A percentile compares a stretch with the other conserved stretches of the same genome.
Conservation (phyloP, 2,329 filamentous ascomycete genomes). For the Aspergillus sp. region DNA sequence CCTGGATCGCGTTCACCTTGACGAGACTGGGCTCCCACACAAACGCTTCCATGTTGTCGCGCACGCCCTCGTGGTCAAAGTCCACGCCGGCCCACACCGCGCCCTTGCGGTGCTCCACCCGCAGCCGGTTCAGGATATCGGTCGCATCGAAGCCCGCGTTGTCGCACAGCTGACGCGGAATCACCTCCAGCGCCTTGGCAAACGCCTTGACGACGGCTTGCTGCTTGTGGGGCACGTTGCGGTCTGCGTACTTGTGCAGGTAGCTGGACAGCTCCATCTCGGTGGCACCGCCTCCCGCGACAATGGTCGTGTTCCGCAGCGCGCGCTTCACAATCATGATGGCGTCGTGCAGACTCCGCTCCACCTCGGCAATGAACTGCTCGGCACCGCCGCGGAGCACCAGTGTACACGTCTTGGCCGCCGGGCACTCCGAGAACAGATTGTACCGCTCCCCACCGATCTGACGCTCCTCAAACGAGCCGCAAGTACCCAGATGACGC, state of each 20-base stretch:
- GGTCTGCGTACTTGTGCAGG: conserved; percentile 87
- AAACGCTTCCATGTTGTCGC: conserved; percentile 92
- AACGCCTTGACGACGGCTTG: conserved; percentile 97
- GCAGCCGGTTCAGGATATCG: conserved; percentile 92
- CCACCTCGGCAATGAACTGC: conserved; percentile 98
- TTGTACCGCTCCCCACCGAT: conserved; percentile 98
- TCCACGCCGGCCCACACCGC: conserved; percentile 94
- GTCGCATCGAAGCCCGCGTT: conserved; percentile 98
- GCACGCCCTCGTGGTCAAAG: conserved; percentile 85
- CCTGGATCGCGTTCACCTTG: conserved; percentile 96
- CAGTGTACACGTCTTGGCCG: conserved; percentile 94
- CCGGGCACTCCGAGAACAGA: conserved; percentile 94
- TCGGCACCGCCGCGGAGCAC: conserved; percentile 94
- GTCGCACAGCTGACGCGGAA: conserved; percentile 95
- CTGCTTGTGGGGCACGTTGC: conserved; percentile 90
- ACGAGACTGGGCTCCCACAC: conserved; percentile 97
- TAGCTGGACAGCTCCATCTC: conserved; percentile 98
- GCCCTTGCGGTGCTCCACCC: conserved; percentile 93
- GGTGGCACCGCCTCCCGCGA: conserved; percentile 87
- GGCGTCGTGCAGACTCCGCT: conserved; percentile 94
- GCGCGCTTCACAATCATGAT: conserved; percentile 99
- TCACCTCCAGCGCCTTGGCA: conserved; percentile 93
- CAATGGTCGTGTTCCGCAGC: conserved; percentile 90
- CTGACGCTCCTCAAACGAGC: conserved; percentile 88
- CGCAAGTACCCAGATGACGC: conserved; percentile 88